phyloP scores from a whole-genome alignment of 257 asterid species.

The Cruciata laevipes region DNA sequence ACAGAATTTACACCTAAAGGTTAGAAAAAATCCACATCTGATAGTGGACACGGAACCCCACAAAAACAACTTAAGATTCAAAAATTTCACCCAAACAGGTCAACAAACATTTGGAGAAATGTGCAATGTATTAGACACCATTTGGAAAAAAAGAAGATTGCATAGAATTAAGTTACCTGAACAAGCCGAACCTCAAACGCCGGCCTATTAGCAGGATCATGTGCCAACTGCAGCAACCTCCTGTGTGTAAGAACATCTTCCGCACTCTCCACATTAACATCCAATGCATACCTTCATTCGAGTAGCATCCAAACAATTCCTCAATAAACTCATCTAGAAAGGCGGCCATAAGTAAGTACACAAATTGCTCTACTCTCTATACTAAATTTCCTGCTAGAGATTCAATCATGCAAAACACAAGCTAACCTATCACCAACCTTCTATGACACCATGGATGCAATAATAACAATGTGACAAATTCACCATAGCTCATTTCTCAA shows the following conservation, averaged over 20 bases:
- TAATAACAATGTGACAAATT: background rate
- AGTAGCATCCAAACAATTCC: slow-evolving; percentile 14
- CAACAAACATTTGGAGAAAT: background rate
- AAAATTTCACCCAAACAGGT: background rate
- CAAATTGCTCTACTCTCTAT: background rate
- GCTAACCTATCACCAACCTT: background rate
- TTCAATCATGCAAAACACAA: background rate
- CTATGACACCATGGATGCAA: too few relatives aligned
- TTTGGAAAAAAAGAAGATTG: background rate
- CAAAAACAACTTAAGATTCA: slow-evolving; percentile 5
- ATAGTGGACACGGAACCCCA: background rate
- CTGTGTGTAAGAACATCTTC: slow-evolving; percentile 93
- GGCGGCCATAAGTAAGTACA: background rate
- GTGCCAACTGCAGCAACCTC: slow-evolving; percentile 71
- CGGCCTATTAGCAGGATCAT: slow-evolving; percentile 83
- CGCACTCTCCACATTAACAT: slow-evolving; percentile 92
- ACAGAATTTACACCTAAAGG: slow-evolving; percentile 7
- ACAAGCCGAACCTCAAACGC: slow-evolving; percentile 91
- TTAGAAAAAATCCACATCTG: background rate
- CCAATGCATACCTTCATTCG: slow-evolving; percentile 77
- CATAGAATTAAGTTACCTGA: slow-evolving; percentile 47
- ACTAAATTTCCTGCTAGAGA: background rate
- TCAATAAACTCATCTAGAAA: slow-evolving; percentile 18
- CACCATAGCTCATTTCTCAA: background rate
- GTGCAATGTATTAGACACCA: background rate